phyloP scores from a whole-genome alignment of 805 yeast genomes.

The Komagataella populi region DNA sequence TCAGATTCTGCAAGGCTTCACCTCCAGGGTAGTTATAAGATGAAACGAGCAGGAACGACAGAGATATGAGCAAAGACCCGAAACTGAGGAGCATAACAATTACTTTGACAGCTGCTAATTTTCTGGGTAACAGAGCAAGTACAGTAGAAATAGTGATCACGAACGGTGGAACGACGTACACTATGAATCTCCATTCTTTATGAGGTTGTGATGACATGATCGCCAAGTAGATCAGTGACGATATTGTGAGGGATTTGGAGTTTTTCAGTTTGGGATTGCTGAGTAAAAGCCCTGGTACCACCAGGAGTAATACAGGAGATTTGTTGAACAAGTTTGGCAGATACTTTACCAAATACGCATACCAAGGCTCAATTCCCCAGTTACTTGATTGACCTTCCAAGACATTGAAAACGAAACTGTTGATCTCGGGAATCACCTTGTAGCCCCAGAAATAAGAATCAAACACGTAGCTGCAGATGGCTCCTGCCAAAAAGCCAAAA shows the following conservation, averaged over 20 bases:
- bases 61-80: slow-evolving; percentile 15
- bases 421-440: slow-evolving; percentile 52
- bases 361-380: slow-evolving; percentile 80
- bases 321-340: slow-evolving; percentile 30
- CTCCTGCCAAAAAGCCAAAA: slow-evolving; percentile 41
- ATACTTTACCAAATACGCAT: slow-evolving; percentile 49
- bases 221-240: slow-evolving; percentile 41
- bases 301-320: slow-evolving; percentile 28
- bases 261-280: slow-evolving; percentile 15
- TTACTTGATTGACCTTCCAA: slow-evolving; percentile 55
- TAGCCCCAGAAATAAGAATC: slow-evolving; percentile 72
- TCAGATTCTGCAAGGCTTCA: slow-evolving; percentile 43
- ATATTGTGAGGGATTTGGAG: slow-evolving; percentile 28
- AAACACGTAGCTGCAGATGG: slow-evolving; percentile 28
- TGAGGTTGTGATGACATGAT: slow-evolving; percentile 76
- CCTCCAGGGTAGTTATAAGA: slow-evolving; percentile 87
- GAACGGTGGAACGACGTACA: slow-evolving; percentile 61
- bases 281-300: slow-evolving; percentile 18
- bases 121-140: slow-evolving; percentile 17
- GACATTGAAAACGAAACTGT: slow-evolving; percentile 63
- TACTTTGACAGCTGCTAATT: slow-evolving; percentile 2
- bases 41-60: slow-evolving; percentile 31
- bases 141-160: slow-evolving; percentile 54
- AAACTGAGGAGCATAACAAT: slow-evolving; percentile 3
- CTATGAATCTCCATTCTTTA: slow-evolving; percentile 87